Conservation (phyloP, 108 stramenopile genomes). For the Conticribra guillardii region DNA sequence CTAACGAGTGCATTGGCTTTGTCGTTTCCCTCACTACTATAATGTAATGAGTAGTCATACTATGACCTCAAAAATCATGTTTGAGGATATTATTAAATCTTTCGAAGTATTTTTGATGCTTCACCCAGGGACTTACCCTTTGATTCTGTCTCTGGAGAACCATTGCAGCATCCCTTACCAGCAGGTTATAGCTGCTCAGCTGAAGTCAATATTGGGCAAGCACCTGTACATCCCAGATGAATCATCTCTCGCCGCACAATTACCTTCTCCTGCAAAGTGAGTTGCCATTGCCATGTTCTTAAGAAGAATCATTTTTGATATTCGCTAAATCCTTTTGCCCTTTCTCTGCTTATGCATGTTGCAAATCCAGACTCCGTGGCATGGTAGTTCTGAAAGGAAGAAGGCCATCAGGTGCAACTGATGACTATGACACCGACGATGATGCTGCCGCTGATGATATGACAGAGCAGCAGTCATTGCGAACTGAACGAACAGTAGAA, state of each 20-base stretch:
- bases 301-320: too few relatives aligned
- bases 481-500: conserved; percentile 23
- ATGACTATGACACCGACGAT: conserved; percentile 50
- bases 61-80: conserved; percentile 90
- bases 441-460: conserved; percentile 55
- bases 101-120: conserved; percentile 66
- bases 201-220: conserved; percentile 72
- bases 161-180: conserved; percentile 93
- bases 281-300: too few relatives aligned
- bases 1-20: too few relatives aligned
- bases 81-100: conserved; percentile 79
- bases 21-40: neutral
- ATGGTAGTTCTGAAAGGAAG: conserved; percentile 88
- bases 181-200: conserved; percentile 76
- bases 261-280: conserved; percentile 76
- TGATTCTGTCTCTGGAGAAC: conserved; percentile 96
- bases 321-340: neutral
- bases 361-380: conserved; percentile 63
- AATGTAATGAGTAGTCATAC: conserved; percentile 70
- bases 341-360: conserved; percentile 48
- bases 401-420: conserved; percentile 48
- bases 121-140: conserved; percentile 76
- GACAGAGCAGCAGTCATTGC: conserved; percentile 37
- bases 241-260: conserved; percentile 43
- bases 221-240: conserved; percentile 79